Percentiles rank a stretch among this genome's conserved stretches.
These are phyloP conservation scores for Melanogaster broomeanus DNA, from an alignment of 768 basidiomycete species.

Conservation along the genomic window DNA sequence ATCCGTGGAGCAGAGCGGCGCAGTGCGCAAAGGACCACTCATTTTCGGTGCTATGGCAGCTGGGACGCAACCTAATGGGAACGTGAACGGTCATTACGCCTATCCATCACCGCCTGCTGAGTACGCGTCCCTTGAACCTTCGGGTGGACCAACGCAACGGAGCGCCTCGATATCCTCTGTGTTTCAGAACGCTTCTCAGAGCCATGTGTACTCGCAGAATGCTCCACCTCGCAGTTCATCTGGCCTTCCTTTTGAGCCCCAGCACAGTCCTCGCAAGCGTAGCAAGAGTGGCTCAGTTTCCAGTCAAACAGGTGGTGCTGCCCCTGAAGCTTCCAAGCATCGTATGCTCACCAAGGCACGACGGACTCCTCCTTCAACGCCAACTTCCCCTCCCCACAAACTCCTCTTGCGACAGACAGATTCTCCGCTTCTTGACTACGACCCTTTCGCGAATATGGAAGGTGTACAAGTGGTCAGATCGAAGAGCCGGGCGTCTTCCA, in stretches of 20 bases:
- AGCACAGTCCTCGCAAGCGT: slow-evolving; percentile 12
- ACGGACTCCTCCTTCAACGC: slow-evolving; percentile 33
- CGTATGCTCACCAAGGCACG: slow-evolving; percentile 35
- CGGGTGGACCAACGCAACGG: neutral
- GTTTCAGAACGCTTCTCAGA: neutral
- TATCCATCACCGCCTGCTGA: slow-evolving; percentile 33
- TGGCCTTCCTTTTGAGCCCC: slow-evolving; percentile 13
- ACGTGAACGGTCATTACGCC: neutral
- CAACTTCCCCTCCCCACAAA: slow-evolving; percentile 11
- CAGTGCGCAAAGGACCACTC: slow-evolving; percentile 51
- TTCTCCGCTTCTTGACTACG: slow-evolving; percentile 30
- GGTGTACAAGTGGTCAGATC: slow-evolving; percentile 50
- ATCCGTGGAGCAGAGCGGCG: slow-evolving; percentile 16
- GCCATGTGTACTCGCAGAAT: slow-evolving; percentile 1
- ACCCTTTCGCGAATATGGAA: slow-evolving; percentile 54
- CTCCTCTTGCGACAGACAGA: slow-evolving; percentile 12
- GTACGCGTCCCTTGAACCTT: slow-evolving; percentile 6
- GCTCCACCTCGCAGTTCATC: neutral
- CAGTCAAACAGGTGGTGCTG: slow-evolving; percentile 3
- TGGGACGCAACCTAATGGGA: slow-evolving; percentile 17
- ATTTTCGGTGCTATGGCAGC: slow-evolving; percentile 62
- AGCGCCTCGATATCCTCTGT: slow-evolving; percentile 4
- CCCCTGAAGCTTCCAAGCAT: slow-evolving; percentile 17
- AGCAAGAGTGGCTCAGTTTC: slow-evolving; percentile 13
- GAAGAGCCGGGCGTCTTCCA: slow-evolving; percentile 6